Evolutionary conservation across 768 basidiomycete species (phyloP).

Genomic region (Boletus huronensis): DNA sequence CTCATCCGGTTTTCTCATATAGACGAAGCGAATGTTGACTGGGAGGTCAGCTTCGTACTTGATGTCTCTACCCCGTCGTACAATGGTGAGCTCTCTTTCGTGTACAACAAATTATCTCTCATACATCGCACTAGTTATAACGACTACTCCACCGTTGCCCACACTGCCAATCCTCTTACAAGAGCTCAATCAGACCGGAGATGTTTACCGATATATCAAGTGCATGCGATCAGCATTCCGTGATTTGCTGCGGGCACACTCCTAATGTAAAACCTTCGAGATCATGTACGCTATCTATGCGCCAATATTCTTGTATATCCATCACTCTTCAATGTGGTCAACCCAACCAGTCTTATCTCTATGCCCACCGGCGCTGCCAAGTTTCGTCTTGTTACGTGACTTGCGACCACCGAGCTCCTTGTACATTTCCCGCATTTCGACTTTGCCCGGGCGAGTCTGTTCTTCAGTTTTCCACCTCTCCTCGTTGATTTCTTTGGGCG

Average conservation of each 20-base stretch:
- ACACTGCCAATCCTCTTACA: slow-evolving; percentile 64
- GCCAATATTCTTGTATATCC: neutral
- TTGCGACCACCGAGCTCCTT: slow-evolving; percentile 89
- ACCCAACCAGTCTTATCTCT: slow-evolving; percentile 83
- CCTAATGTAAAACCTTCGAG: neutral
- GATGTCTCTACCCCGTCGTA: slow-evolving; percentile 63
- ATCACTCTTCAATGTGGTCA: slow-evolving; percentile 32
- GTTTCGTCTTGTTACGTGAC: slow-evolving; percentile 66
- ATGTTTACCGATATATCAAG: slow-evolving; percentile 71
- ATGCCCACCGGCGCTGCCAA: slow-evolving; percentile 56
- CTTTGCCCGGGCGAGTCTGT: slow-evolving; percentile 58
- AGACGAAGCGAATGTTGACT: slow-evolving; percentile 52
- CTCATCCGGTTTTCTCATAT: slow-evolving; percentile 70
- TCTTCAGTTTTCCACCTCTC: slow-evolving; percentile 66
- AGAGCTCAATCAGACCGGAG: slow-evolving; percentile 64
- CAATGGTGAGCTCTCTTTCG: slow-evolving; percentile 48
- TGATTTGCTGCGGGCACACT: slow-evolving; percentile 12
- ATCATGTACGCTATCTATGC: neutral
- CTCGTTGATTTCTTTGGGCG: slow-evolving; percentile 74
- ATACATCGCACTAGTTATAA: slow-evolving; percentile 54
- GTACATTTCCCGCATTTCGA: slow-evolving; percentile 89
- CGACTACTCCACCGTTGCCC: slow-evolving; percentile 68
- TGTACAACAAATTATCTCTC: neutral
- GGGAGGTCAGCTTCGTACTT: slow-evolving; percentile 73
- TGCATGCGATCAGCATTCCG: slow-evolving; percentile 56